phyloP scores from a whole-genome alignment of 139 green algal species.

The Ettlia oleoabundans region DNA sequence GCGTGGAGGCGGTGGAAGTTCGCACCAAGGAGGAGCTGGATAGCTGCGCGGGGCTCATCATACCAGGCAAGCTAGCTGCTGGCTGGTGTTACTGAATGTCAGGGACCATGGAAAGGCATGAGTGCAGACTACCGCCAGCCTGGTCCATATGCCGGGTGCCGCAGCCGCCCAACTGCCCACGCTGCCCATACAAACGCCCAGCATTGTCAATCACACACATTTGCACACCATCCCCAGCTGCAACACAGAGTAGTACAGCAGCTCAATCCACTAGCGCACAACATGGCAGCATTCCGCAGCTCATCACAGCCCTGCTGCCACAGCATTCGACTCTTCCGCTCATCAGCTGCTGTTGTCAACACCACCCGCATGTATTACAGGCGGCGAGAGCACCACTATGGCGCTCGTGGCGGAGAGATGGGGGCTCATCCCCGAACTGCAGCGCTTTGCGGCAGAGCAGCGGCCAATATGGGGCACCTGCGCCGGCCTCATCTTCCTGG shows the following conservation, averaged over 20 bases:
- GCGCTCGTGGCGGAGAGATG: constrained; percentile 87
- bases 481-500: constrained; percentile 98
- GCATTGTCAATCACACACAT: too few species aligned
- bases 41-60: constrained; percentile 84
- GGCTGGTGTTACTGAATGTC: not conserved
- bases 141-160: too few species aligned
- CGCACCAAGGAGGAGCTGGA: constrained; percentile 83
- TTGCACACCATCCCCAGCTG: too few species aligned
- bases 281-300: too few species aligned
- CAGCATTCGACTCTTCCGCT: not conserved
- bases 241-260: too few species aligned
- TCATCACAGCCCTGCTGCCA: not conserved
- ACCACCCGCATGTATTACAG: constrained; percentile 30
- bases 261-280: too few species aligned
- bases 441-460: constrained; percentile 56
- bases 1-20: constrained; percentile 84
- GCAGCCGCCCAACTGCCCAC: too few species aligned
- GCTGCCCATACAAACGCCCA: too few species aligned
- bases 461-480: constrained; percentile 96
- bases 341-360: not conserved
- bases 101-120: too few species aligned
- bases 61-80: constrained; percentile 64
- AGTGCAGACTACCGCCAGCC: too few species aligned
- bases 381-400: constrained; percentile 96
- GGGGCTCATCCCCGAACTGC: constrained; percentile 85